Percentiles rank a stretch among this genome's conserved stretches.
phyloP scores from a whole-genome alignment of 768 basidiomycete genomes.

The Cystobasidium tubakii region DNA sequence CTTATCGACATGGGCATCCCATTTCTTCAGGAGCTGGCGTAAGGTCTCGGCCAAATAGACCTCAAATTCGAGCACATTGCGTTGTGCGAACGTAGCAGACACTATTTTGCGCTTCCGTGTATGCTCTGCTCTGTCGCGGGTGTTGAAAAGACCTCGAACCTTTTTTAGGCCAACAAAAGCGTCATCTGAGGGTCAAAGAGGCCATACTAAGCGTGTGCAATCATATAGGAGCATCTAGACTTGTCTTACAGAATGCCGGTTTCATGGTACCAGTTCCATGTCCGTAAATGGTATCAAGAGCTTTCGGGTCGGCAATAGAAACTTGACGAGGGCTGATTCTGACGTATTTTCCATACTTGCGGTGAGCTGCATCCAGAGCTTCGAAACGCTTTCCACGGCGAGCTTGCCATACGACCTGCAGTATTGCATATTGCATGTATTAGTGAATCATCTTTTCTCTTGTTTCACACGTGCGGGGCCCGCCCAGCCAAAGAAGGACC shows the following conservation, averaged over 20 bases:
- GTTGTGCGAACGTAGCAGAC: slow-evolving; percentile 50
- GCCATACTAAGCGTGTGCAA: no score
- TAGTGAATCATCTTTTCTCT: not conserved
- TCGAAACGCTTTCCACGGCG: slow-evolving; percentile 71
- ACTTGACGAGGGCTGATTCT: slow-evolving; percentile 63
- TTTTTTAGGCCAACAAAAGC: slow-evolving; percentile 66
- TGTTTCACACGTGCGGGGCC: no score
- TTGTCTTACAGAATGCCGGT: slow-evolving; percentile 60
- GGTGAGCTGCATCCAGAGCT: slow-evolving; percentile 65
- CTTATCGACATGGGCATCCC: slow-evolving; percentile 61
- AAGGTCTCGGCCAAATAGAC: slow-evolving; percentile 56
- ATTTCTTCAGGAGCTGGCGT: slow-evolving; percentile 60
- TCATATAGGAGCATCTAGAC: no score
- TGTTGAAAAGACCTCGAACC: slow-evolving; percentile 48
- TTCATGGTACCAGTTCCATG: slow-evolving; percentile 80
- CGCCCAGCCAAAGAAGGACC: not conserved
- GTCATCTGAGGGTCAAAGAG: slow-evolving; percentile 40
- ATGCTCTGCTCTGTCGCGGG: slow-evolving; percentile 56
- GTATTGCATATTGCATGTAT: not conserved
- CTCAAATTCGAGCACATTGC: slow-evolving; percentile 72
- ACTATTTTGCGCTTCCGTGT: slow-evolving; percentile 86
- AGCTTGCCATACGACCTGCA: slow-evolving; percentile 56
- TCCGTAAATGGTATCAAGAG: slow-evolving; percentile 68
- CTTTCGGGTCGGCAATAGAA: slow-evolving; percentile 70
- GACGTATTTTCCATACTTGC: slow-evolving; percentile 59